Evolutionary conservation across 441 rosid genomes (phyloP).

Genomic region (Gossypium trilobum): DNA sequence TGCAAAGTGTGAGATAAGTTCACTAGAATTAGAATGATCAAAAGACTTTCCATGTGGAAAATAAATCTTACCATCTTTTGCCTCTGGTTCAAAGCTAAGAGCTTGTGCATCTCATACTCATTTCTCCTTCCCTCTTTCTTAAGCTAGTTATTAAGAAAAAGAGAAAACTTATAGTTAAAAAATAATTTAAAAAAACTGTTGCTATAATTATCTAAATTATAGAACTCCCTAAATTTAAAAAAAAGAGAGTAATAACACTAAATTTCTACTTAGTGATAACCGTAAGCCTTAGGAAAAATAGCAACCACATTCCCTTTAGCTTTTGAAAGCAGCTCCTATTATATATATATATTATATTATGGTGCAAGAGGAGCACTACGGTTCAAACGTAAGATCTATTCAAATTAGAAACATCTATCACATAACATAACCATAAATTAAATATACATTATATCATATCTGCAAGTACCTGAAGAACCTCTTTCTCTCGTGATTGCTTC

Average conservation of each 20-base stretch:
- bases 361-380: background rate
- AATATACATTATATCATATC: background rate
- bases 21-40: slow-evolving; percentile 12
- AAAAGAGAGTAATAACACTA: background rate
- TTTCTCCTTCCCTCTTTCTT: slow-evolving; percentile 96
- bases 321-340: background rate
- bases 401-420: background rate
- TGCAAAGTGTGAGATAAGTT: slow-evolving; percentile 13
- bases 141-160: slow-evolving; percentile 40
- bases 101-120: slow-evolving; percentile 93
- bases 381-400: background rate
- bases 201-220: background rate
- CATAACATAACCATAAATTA: background rate
- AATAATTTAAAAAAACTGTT: background rate
- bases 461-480: slow-evolving; percentile 79
- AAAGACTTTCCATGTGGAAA: background rate
- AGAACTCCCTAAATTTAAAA: background rate
- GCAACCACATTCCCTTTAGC: background rate
- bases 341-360: too few relatives aligned
- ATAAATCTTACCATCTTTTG: slow-evolving; percentile 69
- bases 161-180: background rate
- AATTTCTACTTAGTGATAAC: background rate
- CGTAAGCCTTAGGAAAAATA: background rate
- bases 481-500: slow-evolving; percentile 90
- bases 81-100: slow-evolving; percentile 84